Percentiles rank a stretch among this genome's conserved stretches.
phyloP scores from a whole-genome alignment of 495 filamentous ascomycete species.

The Penicillium cinerascens region DNA sequence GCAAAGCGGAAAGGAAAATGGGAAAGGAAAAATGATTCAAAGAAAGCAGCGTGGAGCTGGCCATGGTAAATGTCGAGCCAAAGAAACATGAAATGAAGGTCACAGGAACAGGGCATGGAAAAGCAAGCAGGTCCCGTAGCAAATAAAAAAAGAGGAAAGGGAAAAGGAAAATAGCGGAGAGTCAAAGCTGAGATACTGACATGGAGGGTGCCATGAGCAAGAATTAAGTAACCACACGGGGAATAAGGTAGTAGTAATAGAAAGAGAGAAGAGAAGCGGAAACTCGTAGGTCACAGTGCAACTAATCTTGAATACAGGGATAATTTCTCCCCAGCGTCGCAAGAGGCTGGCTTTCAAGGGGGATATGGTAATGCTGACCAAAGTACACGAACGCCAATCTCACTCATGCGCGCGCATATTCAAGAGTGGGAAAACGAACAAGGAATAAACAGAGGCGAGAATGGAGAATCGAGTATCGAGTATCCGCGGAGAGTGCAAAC shows the following conservation, averaged over 20 bases:
- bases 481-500: constrained; percentile 19
- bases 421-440: constrained; percentile 23
- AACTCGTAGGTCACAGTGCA: constrained; percentile 38
- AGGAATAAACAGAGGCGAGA: constrained; percentile 7
- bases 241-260: constrained; percentile 33
- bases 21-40: background rate
- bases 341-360: constrained; percentile 1
- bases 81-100: background rate
- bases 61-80: background rate
- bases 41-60: background rate
- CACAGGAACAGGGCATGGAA: background rate
- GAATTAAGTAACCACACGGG: constrained; percentile 36
- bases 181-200: constrained; percentile 2
- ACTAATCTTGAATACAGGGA: constrained; percentile 34
- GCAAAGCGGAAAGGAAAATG: background rate
- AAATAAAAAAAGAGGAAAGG: too few species aligned
- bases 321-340: constrained; percentile 7
- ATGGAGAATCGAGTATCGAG: constrained; percentile 18
- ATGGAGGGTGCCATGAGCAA: constrained; percentile 3
- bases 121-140: background rate
- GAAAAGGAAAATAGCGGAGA: background rate
- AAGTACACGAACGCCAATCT: constrained; percentile 45
- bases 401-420: constrained; percentile 28
- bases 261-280: constrained; percentile 26
- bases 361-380: constrained; percentile 26